These are phyloP conservation scores for Dunaliella primolecta DNA, from an alignment of 139 green algal genomes.

Conservation along the genomic window DNA sequence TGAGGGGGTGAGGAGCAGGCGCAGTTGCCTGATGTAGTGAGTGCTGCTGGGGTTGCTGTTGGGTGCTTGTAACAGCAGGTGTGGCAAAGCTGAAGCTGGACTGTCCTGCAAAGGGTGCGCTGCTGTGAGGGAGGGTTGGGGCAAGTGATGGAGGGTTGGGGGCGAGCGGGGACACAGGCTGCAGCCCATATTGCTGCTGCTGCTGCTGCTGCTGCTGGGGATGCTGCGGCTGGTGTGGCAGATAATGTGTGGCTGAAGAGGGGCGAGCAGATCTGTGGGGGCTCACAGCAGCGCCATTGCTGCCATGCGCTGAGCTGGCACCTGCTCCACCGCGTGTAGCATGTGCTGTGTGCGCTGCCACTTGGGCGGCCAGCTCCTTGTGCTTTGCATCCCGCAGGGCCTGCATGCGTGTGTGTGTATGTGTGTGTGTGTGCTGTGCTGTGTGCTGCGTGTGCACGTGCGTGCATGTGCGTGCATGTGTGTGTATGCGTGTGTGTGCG, in stretches of 20 bases:
- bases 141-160: not conserved
- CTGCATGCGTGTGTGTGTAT: conserved; percentile 16
- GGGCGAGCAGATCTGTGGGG: too few relatives aligned
- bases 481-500: not conserved
- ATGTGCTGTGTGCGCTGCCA: too few relatives aligned
- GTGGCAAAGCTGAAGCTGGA: not conserved
- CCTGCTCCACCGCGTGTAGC: too few relatives aligned
- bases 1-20: too few relatives aligned
- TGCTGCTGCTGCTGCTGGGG: conserved; percentile 4
- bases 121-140: not conserved
- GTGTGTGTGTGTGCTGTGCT: not conserved
- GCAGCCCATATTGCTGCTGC: not conserved
- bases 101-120: not conserved
- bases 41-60: not conserved
- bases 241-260: too few relatives aligned
- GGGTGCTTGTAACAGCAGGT: too few relatives aligned
- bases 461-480: not conserved
- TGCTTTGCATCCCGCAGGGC: not conserved
- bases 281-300: too few relatives aligned
- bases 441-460: too few relatives aligned
- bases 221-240: conserved; percentile 23
- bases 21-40: not conserved
- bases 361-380: conserved; percentile 2
- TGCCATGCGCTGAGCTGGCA: too few relatives aligned
- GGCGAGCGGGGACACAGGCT: not conserved